Conservation (phyloP, 2,329 filamentous ascomycete species). For the Trichoderma sp. region DNA sequence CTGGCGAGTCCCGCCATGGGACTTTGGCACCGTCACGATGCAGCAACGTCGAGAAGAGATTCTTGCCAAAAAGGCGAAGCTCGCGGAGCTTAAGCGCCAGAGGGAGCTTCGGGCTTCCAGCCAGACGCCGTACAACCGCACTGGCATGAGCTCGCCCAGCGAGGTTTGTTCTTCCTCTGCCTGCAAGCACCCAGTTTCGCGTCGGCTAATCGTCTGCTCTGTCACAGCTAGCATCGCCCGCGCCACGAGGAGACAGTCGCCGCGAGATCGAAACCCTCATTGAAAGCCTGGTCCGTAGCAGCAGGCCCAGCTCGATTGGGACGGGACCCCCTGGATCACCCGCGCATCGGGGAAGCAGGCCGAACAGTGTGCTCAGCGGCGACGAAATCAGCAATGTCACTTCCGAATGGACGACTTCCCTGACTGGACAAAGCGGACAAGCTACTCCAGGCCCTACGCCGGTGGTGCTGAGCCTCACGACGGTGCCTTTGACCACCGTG, state of each 20-base stretch:
- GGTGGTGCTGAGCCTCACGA: slow-evolving; percentile 68
- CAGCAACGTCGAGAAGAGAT: slow-evolving; percentile 93
- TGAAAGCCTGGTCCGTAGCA: slow-evolving; percentile 76
- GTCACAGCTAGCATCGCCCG: slow-evolving; percentile 58
- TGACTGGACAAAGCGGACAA: slow-evolving; percentile 34
- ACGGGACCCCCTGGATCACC: slow-evolving; percentile 64
- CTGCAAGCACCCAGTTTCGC: slow-evolving; percentile 6
- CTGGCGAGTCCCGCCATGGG: slow-evolving; percentile 45
- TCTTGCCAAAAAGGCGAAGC: slow-evolving; percentile 91
- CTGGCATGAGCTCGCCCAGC: slow-evolving; percentile 63
- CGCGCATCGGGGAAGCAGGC: slow-evolving; percentile 67
- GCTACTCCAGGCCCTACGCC: slow-evolving; percentile 31
- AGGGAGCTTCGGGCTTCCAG: slow-evolving; percentile 71
- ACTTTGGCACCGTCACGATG: slow-evolving; percentile 48
- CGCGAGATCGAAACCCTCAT: slow-evolving; percentile 84
- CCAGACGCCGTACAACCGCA: slow-evolving; percentile 67
- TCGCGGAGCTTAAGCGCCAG: slow-evolving; percentile 92
- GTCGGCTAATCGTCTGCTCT: slow-evolving; percentile 11
- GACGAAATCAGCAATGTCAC: slow-evolving; percentile 76
- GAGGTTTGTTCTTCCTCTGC: slow-evolving; percentile 57
- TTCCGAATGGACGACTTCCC: slow-evolving; percentile 56
- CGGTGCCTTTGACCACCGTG: slow-evolving; percentile 69
- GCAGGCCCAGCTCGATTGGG: slow-evolving; percentile 65
- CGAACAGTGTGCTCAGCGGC: slow-evolving; percentile 80
- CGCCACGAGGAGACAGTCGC: slow-evolving; percentile 65